Base-by-base conservation (phyloP, 352 stramenopile genomes). In the Phytophthora quininea region DNA sequence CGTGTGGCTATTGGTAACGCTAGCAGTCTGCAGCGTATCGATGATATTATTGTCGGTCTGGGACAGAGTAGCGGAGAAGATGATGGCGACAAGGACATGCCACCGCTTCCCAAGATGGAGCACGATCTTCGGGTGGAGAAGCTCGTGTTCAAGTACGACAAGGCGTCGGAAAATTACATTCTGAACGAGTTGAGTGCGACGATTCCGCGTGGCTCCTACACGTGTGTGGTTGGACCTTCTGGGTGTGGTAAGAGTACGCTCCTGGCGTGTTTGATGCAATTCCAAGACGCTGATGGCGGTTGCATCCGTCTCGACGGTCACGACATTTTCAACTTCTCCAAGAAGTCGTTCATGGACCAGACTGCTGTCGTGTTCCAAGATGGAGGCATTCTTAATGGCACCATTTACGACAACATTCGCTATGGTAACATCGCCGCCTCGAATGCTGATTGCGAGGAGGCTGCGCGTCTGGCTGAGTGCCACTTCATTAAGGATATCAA, bases 161-260 rank as follows among this genome's bases (percentile, higher is more conserved):
- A 93, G 80, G 50, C 76, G 4, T 91, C 80, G 4, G 86, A 94
- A 43, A 91, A 92, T 35, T 92, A 92, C 64, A 84, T 94, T 62
- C 67, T 96, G 53, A 87, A 92, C 45, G 86, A 95, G 32, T 68
- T 95, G 15, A 77, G 73, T 27, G 71, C 83, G 10, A 89, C 67
- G 2, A 84, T 96, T 56, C 87, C 87, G 33, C 84, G 88, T 55
- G 89, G 89, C 14, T 83, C 86, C 14, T 96, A 95, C 80, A 91
- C 85, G 38, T 96, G 89, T 43, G 86, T 96, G 48, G 87, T 95
- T 2, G 89, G 89, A 3, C 86, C 89, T 9, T 95, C 87, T 24
- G 89, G 89, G 24, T 95, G 87, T 66, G 89, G 87, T 67, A 96
- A 96, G 76, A 95, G 87, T 86, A 96, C 89, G 54, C 56, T 96